Conservation (phyloP, 2,329 filamentous ascomycete species). For the Orbilia ellipsospora region DNA sequence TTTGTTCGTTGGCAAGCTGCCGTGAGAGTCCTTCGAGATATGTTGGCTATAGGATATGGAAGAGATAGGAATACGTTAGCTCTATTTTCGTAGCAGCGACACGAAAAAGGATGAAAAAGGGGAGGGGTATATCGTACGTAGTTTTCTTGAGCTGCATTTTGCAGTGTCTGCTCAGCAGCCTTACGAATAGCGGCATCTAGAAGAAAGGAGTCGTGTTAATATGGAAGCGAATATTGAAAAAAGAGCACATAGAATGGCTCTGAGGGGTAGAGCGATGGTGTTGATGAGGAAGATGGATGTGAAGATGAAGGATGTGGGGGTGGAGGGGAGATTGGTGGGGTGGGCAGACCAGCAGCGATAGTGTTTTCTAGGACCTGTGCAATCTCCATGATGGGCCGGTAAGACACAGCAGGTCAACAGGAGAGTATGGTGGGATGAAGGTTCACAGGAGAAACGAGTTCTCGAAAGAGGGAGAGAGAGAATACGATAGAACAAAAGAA, state of each 20-base stretch:
- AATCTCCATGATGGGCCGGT: conserved; percentile 81
- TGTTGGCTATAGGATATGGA: conserved; percentile 72
- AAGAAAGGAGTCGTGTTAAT: conserved; percentile 59
- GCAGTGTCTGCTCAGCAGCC: conserved; percentile 92
- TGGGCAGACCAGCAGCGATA: conserved; percentile 83
- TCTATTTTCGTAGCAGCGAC: conserved; percentile 40
- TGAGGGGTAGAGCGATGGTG: conserved; percentile 46
- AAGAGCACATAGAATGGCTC: conserved; percentile 28
- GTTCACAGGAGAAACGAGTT: conserved; percentile 56
- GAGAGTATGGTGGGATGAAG: conserved; percentile 55
- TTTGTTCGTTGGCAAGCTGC: conserved; percentile 90
- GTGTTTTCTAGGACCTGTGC: conserved; percentile 98
- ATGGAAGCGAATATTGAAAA: conserved; percentile 13
- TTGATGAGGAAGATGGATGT: conserved; percentile 2
- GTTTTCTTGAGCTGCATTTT: conserved; percentile 90
- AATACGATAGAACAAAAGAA: conserved; percentile 52
- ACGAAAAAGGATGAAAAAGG: background rate
- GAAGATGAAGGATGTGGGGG: conserved; percentile 16
- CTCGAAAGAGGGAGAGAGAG: conserved; percentile 59
- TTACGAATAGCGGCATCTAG: conserved; percentile 89
- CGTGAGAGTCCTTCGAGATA: conserved; percentile 93
- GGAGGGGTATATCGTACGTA: conserved; percentile 73
- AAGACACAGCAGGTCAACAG: conserved; percentile 60
- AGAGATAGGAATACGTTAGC: conserved; percentile 56
- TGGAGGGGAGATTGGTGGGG: conserved; percentile 58